Base-by-base conservation (phyloP, 2,329 filamentous ascomycete species). In the Botrytis squamosa region DNA sequence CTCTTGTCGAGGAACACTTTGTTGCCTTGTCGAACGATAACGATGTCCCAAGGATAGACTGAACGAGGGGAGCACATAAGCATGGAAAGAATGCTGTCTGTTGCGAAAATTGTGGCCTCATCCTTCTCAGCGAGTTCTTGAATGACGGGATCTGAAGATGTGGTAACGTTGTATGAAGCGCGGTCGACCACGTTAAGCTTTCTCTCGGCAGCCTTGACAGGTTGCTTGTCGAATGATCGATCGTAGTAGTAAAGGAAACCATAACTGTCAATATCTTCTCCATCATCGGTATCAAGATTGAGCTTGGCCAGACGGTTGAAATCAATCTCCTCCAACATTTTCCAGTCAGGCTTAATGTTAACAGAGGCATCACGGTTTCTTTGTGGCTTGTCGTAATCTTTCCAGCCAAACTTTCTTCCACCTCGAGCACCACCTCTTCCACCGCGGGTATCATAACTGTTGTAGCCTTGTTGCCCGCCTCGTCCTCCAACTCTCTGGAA, bases 1-100 rank as follows among this genome's bases (percentile, higher is more conserved):
- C 96, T 93, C 91, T 99, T 99, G 88, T 99, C 96, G 78, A 99
- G 91, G 90, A 94, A 99, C 84, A 99, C 91, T 89, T 98, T 98
- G 90, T 95, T 93, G 83, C 93, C 94, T 83, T 97, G 94, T 83
- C 93, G 91, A 76, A 94, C 87, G 81, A 99, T 97, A 82, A 99
- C 92, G 80, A 99, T 91, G 84, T 99, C 96, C 96, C 96, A 99
- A 62, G 95, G 95, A 87, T 98, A 98, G 76, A 99, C 93, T 74
- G 94, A 97, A 81, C 97, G 93, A 74, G 96, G 93, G 70, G 96
- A 91, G 85, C 96, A 99, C 96, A 99, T 99, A 80, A 99, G 91
- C 94, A 98, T 98, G 78, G 95, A 98, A 75, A 99, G 90, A 80
- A 99, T 95, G 85, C 92, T 97, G 84, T 98, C 95, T 63, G 96